Base-by-base conservation (phyloP, 225 moss, liverwort and hornwort species). In the Straminergon stramineum region DNA sequence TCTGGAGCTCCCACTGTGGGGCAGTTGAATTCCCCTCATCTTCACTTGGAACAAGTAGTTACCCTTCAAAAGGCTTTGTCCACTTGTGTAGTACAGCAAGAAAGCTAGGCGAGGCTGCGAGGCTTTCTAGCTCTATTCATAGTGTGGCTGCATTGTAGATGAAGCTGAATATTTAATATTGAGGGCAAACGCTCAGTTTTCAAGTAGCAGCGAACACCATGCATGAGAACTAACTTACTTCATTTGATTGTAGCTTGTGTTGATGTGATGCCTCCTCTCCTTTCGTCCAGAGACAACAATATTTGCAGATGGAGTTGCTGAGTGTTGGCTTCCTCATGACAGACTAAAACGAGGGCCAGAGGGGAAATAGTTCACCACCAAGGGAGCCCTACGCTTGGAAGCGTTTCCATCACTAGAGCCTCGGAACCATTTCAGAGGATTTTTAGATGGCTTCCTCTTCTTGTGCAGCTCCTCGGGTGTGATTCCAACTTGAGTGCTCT, bases 401-500 rank as follows among this genome's bases (percentile, higher is more conserved):
- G 18, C 70, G 10, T 37, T 39, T 34, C 51, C 32, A 2, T 78
- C 68, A 55, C 31, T 85, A 2, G 85, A 88, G 43, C 35, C 26
- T 79, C 58, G 91, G 81, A 90, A 83, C 66, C 90, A 85, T 37
- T 89, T 85, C 27, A 89, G 64, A 63, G 82, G 81, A 37, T 87
- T 87, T 39, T 32, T 68, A 30, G 69, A 92, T 45, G 28, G 60
- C 81, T 82, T 92, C 52, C 48, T 53, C 70, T 82, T 69, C 82
- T 87, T 92, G 87, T 65, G 85, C n/a, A 92, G 82, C 39, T 92
- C 91, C 87, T 89, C 77, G 68, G 91, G 91, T 21, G 82, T 89
- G 76, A 91, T 84, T 80, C 77, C 89, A 31, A 55, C 84, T 65
- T 45, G 67, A 24, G 64, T 17, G 64, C 75, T 28, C 69, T 85